These are phyloP conservation scores for Ampelomyces quisqualis DNA, from an alignment of 2,329 filamentous ascomycete genomes.

Conservation along the genomic window DNA sequence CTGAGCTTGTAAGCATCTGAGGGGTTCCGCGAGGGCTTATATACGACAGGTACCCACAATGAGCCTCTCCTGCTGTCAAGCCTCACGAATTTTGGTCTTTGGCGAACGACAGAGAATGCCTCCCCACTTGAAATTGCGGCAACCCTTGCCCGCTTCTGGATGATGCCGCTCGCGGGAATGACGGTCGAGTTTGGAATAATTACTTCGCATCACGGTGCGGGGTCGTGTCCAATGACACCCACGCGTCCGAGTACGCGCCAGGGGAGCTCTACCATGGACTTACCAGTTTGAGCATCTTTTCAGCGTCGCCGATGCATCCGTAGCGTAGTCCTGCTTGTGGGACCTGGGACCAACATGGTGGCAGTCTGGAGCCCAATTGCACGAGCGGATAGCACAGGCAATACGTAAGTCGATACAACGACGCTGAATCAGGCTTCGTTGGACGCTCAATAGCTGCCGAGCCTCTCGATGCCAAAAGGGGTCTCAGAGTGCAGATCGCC, in stretches of 20 bases:
- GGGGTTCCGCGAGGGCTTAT: conserved; percentile 34
- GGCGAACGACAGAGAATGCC: conserved; percentile 21
- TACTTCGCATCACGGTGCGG: conserved; percentile 38
- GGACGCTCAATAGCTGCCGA: conserved; percentile 8
- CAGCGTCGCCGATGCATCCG: conserved; percentile 15
- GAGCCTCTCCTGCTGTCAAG: conserved; percentile 17
- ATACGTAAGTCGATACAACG: conserved; percentile 21
- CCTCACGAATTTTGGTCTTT: conserved; percentile 22
- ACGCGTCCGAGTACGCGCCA: conserved; percentile 23
- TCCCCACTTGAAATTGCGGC: conserved; percentile 40
- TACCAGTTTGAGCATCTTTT: conserved; percentile 16
- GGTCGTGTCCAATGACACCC: conserved; percentile 39
- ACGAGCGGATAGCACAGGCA: conserved; percentile 10
- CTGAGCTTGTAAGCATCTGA: conserved; percentile 17
- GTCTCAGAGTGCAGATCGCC: conserved; percentile 17
- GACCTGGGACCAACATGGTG: conserved; percentile 11
- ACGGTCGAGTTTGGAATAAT: conserved; percentile 38
- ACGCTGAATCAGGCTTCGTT: conserved; percentile 5
- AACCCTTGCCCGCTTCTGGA: conserved; percentile 22
- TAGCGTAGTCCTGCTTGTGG: conserved; percentile 17
- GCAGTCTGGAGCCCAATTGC: conserved; percentile 14
- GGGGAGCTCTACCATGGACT: conserved; percentile 15
- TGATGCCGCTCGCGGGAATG: conserved; percentile 26
- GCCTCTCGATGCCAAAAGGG: conserved; percentile 16
- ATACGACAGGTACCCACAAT: conserved; percentile 21